phyloP scores from a whole-genome alignment of 2,329 filamentous ascomycete species.

The Davidsoniella neocaledoniae region DNA sequence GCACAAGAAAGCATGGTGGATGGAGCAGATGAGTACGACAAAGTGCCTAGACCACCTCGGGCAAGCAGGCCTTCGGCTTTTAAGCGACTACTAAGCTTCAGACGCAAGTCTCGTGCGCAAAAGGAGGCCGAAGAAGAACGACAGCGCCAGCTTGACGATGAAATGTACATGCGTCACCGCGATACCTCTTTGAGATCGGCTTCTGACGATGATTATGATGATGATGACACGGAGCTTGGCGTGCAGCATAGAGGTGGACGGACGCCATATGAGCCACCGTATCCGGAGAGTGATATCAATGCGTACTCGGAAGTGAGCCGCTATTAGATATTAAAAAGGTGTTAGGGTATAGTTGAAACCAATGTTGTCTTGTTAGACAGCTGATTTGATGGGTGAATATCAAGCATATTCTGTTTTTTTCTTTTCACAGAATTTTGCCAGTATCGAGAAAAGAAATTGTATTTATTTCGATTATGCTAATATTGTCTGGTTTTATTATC shows the following conservation, averaged over 20 bases:
- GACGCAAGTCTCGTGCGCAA: slow-evolving; percentile 1
- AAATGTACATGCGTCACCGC: background rate
- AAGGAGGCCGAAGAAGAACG: background rate
- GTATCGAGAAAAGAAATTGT: too few species aligned
- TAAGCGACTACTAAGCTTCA: slow-evolving; percentile 6
- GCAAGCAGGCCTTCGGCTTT: slow-evolving; percentile 1
- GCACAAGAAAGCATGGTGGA: slow-evolving; percentile 1
- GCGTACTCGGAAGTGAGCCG: slow-evolving; percentile 7
- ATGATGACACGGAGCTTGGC: slow-evolving; percentile 1
- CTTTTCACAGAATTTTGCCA: too few species aligned
- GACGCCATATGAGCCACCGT: too few species aligned
- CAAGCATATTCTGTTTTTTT: too few species aligned
- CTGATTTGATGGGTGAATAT: too few species aligned
- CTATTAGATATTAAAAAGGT: background rate
- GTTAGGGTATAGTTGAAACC: too few species aligned
- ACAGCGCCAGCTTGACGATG: background rate
- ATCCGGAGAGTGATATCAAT: slow-evolving; percentile 1
- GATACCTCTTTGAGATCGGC: background rate
- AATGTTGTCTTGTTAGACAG: too few species aligned
- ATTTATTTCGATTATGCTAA: too few species aligned
- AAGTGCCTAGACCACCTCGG: background rate
- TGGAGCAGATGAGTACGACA: background rate
- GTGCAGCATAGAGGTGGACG: background rate
- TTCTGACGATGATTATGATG: slow-evolving; percentile 4
- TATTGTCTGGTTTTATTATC: too few species aligned